Evolutionary conservation across 441 rosid species (phyloP), one percentile per base, ranked within the genome.

Genomic region (Codiaeum variegatum): DNA sequence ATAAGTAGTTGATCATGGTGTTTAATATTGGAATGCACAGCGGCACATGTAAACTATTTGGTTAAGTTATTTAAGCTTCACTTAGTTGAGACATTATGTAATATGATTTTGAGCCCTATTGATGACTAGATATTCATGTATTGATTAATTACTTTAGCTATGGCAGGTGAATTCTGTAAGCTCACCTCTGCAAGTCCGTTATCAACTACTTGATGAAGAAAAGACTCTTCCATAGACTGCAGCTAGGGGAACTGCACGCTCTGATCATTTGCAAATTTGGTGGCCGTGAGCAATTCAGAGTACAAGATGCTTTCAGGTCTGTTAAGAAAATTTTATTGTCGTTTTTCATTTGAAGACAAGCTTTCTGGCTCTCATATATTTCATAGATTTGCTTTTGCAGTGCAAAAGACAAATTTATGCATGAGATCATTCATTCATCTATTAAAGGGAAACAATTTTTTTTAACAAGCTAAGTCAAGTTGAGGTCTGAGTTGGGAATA

Each of bases 91-190:
- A 64, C 38, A 29, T 38, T 19, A 28, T 38, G 19, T 55, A 36
- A 1, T 4, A 18, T 16, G 11, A 38, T n/a, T 21, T 63, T 11
- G 18, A 38, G 29, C 21, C 28, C 18, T 36, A 36, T 62, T 3
- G 0, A 13, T 5, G 19, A 38, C 32, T 11, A 13, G 67, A 38
- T 62, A 4, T 36, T 62, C 18, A 34, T 24, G 18, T 32, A 3
- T 40, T 4, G 11, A 21, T 36, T 38, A 6, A 42, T 63, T 5
- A 38, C 18, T 38, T 7, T 62, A 16, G 12, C 58, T 54, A 42
- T 32, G 52, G 36, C 52, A 40, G 73, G 67, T 71, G 42, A 49
- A 44, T 44, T 65, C 54, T 65, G 3, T 44, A 15, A 65, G 55
- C 55, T 56, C 40, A 31, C 42, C 26, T 66, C 38, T 56, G 12